These are phyloP conservation scores for Cephaloascus fragrans DNA, from an alignment of 805 yeast species.

Conservation along the genomic window DNA sequence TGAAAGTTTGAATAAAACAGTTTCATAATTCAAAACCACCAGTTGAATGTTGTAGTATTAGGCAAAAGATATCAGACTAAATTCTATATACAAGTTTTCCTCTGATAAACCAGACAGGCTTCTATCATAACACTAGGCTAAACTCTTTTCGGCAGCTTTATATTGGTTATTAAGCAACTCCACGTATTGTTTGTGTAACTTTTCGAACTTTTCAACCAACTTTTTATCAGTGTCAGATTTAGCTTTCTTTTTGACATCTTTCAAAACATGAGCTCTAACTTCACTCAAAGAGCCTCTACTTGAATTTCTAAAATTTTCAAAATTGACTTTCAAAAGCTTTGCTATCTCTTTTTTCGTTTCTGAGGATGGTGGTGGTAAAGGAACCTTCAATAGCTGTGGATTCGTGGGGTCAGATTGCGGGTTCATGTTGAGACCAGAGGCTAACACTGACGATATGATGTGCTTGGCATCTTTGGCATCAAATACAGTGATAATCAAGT, in stretches of 20 bases:
- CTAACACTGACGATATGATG: conserved; percentile 62
- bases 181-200: conserved; percentile 53
- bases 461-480: conserved; percentile 69
- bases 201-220: conserved; percentile 54
- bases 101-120: too few relatives aligned
- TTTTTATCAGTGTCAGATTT: conserved; percentile 47
- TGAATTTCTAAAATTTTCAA: conserved; percentile 53
- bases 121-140: too few relatives aligned
- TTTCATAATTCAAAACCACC: too few relatives aligned
- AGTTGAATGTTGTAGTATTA: too few relatives aligned
- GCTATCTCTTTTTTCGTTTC: conserved; percentile 50
- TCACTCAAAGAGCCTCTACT: conserved; percentile 41
- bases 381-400: conserved; percentile 62
- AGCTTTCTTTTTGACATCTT: conserved; percentile 36
- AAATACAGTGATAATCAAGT: conserved; percentile 71
- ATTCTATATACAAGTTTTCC: too few relatives aligned
- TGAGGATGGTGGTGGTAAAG: conserved; percentile 66
- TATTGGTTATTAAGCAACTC: conserved; percentile 46
- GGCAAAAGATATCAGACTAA: too few relatives aligned
- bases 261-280: conserved; percentile 49
- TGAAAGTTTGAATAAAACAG: too few relatives aligned
- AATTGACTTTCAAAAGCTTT: conserved; percentile 54
- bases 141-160: conserved; percentile 43
- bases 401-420: conserved; percentile 71
- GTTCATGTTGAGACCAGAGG: conserved; percentile 60